phyloP scores from a whole-genome alignment of 257 asterid genomes.

The Solanum sejunctum region DNA sequence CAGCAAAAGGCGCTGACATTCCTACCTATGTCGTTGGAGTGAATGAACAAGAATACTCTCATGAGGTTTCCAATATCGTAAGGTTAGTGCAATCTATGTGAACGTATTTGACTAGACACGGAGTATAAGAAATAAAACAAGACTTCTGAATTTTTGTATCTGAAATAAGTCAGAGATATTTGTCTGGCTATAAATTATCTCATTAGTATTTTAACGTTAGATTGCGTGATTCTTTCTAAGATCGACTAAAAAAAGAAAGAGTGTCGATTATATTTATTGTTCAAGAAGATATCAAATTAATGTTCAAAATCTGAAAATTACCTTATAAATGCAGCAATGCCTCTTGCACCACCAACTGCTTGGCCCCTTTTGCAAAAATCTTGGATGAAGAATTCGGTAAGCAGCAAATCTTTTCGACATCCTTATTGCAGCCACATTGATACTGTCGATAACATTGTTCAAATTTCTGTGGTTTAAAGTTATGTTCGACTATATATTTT shows the following conservation, averaged over 20 bases:
- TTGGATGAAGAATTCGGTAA: slow-evolving; percentile 79
- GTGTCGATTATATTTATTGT: not conserved
- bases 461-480: not conserved
- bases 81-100: slow-evolving; percentile 26
- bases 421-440: not conserved
- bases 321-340: slow-evolving; percentile 55
- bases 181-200: too few relatives aligned
- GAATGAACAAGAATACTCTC: slow-evolving; percentile 67
- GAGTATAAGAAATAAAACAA: not conserved
- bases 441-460: not conserved
- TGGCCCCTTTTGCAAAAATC: slow-evolving; percentile 91
- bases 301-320: not conserved
- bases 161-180: not conserved
- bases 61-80: slow-evolving; percentile 66
- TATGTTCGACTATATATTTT: not conserved
- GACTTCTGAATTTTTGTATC: not conserved
- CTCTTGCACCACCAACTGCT: slow-evolving; percentile 92
- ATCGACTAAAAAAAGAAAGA: not conserved
- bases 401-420: not conserved
- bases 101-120: not conserved
- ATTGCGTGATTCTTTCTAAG: not conserved
- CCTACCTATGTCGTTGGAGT: slow-evolving; percentile 92
- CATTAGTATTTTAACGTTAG: not conserved
- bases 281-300: not conserved
- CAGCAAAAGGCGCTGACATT: slow-evolving; percentile 91